Percentiles rank a stretch among this genome's conserved stretches.
Evolutionary conservation across 2,329 filamentous ascomycete species (phyloP).

Genomic region (Ophiobolus disseminans): DNA sequence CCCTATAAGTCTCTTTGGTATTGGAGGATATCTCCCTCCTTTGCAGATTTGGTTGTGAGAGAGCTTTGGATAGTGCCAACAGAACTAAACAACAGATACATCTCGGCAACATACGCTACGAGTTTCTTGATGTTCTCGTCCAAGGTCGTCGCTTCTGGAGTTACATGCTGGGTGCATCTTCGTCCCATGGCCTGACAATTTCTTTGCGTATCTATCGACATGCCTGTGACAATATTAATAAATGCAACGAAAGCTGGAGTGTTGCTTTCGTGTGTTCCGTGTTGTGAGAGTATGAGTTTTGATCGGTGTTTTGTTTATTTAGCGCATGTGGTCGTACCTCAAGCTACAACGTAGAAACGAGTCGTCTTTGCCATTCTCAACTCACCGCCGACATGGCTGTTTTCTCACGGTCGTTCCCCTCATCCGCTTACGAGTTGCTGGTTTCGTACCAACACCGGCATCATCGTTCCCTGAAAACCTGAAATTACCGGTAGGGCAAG

Average conservation of each 20-base stretch:
- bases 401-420: constrained; percentile 10
- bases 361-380: constrained; percentile 30
- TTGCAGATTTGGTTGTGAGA: too few relatives aligned
- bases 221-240: background rate
- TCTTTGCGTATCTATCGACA: background rate
- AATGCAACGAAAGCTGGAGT: background rate
- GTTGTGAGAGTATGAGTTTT: background rate
- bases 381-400: constrained; percentile 22
- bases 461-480: too few relatives aligned
- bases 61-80: too few relatives aligned
- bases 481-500: too few relatives aligned
- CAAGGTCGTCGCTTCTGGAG: background rate
- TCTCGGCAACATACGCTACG: too few relatives aligned
- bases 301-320: background rate
- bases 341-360: constrained; percentile 33
- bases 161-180: background rate
- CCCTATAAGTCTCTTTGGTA: too few relatives aligned
- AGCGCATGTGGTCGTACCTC: constrained; percentile 16
- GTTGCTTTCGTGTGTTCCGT: background rate
- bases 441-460: too few relatives aligned
- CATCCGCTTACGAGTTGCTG: too few relatives aligned
- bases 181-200: too few relatives aligned
- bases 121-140: too few relatives aligned
- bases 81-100: too few relatives aligned
- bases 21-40: too few relatives aligned